Base-by-base conservation (phyloP, 2,329 filamentous ascomycete genomes). In the Botrytis sinoallii region DNA sequence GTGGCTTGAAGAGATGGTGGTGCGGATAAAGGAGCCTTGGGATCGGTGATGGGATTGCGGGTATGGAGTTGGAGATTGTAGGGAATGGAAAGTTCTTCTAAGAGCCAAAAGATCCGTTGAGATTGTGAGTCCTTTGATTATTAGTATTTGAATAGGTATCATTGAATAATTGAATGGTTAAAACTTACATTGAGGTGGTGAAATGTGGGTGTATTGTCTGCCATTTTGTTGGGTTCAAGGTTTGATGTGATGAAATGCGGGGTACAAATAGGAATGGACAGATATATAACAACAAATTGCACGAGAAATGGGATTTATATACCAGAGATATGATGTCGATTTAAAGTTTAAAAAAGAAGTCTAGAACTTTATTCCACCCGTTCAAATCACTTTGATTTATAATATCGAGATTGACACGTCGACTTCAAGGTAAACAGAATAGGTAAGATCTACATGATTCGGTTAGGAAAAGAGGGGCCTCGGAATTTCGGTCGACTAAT, bases 51-150 rank as follows among this genome's bases (percentile, higher is more conserved):
- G 74, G 83, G 84, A 77, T 85, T 82, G 71, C 95, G 91, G 12
- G 66, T 48, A 82, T 93, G 93, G 82, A 95, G 96, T 55, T 91
- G 89, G 74, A 97, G 84, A 76, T 94, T 89, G 83, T 97, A 97
- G 44, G 91, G 86, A 64, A 97, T 83, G 66, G 91, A 86, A 75
- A 91, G 86, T 80, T 91, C 90, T 82, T 92, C 89, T 64, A 92
- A 85, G 10, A 92, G 87, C 90, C 90, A 92, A 70, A 92, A 83
- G 73, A 92, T 88, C 48, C 90, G 87, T 78, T 92, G 90, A 35
- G 89, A 86, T 77, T 91, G 88, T 64, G 90, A 92, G 76, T 88
- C 84, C 76, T 91, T 85, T 86, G 32, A 2, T 46, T 8, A 6
- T 61, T 35, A 14, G 55, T 48, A 29, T 14, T 4, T 63, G 73